These are phyloP conservation scores for Guillardia theta DNA, from an alignment of 78 protist species.

Conservation along the genomic window DNA sequence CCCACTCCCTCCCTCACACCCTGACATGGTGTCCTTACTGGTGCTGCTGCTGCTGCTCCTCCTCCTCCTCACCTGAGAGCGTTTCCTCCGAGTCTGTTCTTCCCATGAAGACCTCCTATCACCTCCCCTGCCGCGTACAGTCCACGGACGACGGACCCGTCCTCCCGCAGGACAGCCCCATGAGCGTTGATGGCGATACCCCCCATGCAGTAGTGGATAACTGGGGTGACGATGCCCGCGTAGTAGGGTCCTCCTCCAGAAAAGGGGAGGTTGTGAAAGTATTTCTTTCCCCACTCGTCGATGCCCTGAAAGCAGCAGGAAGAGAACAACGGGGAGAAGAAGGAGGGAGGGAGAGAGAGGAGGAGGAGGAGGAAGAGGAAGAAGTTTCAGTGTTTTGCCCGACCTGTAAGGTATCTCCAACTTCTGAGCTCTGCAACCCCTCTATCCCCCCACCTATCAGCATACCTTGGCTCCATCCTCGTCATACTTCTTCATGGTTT, in stretches of 20 bases:
- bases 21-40: too few relatives aligned
- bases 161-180: neutral
- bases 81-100: neutral
- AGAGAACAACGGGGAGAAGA: too few relatives aligned
- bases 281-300: neutral
- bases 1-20: too few relatives aligned
- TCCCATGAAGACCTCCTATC: neutral
- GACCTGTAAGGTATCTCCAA: too few relatives aligned
- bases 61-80: too few relatives aligned
- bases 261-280: neutral
- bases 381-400: too few relatives aligned
- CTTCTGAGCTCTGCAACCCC: too few relatives aligned
- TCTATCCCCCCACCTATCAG: too few relatives aligned
- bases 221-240: neutral
- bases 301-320: too few relatives aligned
- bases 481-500: neutral
- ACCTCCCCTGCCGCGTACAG: neutral
- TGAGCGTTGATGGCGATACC: neutral
- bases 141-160: neutral
- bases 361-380: too few relatives aligned
- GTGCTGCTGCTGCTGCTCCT: too few relatives aligned
- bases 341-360: too few relatives aligned
- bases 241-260: neutral
- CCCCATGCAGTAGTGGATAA: constrained; percentile 30
- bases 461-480: neutral